Percentiles rank a stretch among this genome's conserved stretches.
Conservation (phyloP, 1,284 basidiomycete species). For the Inonotus hispidus region DNA sequence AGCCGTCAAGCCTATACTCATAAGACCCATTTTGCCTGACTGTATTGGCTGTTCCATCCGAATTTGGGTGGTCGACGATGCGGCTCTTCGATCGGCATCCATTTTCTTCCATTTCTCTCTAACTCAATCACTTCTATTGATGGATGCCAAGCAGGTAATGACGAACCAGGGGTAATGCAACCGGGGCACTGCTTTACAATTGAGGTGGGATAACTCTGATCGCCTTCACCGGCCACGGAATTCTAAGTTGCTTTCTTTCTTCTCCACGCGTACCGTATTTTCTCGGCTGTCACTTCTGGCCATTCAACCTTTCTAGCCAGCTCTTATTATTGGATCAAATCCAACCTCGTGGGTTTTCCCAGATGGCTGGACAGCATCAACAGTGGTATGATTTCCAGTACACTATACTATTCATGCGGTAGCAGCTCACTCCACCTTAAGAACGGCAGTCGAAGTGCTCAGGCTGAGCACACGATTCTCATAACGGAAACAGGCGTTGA, state of each 20-base stretch:
- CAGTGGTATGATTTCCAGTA: constrained; percentile 44
- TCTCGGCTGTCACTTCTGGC: background rate
- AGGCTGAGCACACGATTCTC: constrained; percentile 83
- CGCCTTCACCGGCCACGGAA: background rate
- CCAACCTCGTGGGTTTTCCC: constrained; percentile 72
- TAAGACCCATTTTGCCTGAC: background rate
- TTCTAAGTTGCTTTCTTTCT: background rate
- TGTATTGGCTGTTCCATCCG: background rate
- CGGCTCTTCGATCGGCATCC: background rate
- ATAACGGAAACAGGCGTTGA: constrained; percentile 72
- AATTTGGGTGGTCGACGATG: background rate
- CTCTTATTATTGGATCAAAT: constrained; percentile 68
- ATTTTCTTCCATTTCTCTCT: background rate
- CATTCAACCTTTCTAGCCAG: constrained; percentile 44
- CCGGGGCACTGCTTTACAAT: constrained; percentile 89
- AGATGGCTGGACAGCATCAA: constrained; percentile 86
- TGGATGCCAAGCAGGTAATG: constrained; percentile 49
- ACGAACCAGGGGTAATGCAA: constrained; percentile 72
- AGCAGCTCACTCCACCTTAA: constrained; percentile 23
- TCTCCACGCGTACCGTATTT: background rate
- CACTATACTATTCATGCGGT: background rate
- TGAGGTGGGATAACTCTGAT: constrained; percentile 43
- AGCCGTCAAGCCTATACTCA: background rate
- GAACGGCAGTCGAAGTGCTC: constrained; percentile 75
- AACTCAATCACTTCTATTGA: background rate